phyloP scores from a whole-genome alignment of 2,329 filamentous ascomycete species.

The Aureobasidium sp. region DNA sequence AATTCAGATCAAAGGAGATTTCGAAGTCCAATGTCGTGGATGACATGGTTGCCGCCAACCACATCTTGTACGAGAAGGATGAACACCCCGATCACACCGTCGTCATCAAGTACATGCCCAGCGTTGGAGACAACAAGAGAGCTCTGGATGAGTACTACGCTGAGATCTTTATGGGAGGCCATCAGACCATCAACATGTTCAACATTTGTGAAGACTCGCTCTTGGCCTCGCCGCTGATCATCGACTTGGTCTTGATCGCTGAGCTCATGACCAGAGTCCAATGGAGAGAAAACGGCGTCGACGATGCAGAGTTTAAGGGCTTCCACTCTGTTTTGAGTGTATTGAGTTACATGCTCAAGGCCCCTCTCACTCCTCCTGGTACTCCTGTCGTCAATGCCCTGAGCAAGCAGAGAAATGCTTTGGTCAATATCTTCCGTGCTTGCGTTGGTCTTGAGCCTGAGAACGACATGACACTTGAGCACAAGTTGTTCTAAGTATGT shows the following conservation, averaged over 20 bases:
- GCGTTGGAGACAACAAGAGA: conserved; percentile 97
- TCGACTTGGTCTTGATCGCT: conserved; percentile 83
- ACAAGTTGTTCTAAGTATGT: conserved; percentile 67
- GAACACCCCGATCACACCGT: conserved; percentile 98
- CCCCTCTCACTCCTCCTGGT: conserved; percentile 84
- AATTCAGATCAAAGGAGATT: conserved; percentile 99
- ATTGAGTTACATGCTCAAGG: conserved; percentile 97
- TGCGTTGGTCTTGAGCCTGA: conserved; percentile 95
- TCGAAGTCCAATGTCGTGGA: conserved; percentile 99
- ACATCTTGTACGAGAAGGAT: conserved; percentile 76
- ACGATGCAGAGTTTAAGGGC: conserved; percentile 61
- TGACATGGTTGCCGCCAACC: conserved; percentile 97
- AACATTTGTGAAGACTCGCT: conserved; percentile 99
- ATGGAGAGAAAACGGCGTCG: conserved; percentile 58
- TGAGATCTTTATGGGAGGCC: conserved; percentile 97
- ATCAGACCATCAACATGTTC: conserved; percentile 97
- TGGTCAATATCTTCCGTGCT: conserved; percentile 98
- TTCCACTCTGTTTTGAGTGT: conserved; percentile 97
- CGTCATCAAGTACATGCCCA: conserved; percentile 99
- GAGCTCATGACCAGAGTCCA: conserved; percentile 98
- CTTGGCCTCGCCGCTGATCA: conserved; percentile 90
- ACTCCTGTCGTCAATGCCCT: conserved; percentile 93
- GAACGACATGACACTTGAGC: conserved; percentile 97
- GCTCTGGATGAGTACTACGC: conserved; percentile 98
- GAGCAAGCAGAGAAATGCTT: conserved; percentile 85